These are phyloP conservation scores for Xanthoconium stramineum DNA, from an alignment of 768 basidiomycete species.

Conservation along the genomic window DNA sequence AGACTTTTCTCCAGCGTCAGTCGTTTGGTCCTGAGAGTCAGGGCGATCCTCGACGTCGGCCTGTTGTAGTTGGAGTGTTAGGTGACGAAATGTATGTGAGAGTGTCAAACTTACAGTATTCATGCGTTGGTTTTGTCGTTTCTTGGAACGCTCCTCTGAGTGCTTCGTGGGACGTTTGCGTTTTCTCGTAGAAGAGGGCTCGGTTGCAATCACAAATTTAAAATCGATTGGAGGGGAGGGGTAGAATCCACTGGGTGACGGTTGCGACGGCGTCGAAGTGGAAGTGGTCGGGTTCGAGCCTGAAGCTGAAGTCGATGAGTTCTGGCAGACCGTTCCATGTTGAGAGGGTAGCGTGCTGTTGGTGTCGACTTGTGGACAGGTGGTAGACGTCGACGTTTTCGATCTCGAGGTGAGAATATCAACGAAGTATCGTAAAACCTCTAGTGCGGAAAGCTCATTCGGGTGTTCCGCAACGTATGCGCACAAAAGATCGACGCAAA, in stretches of 20 bases:
- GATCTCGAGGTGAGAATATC: no score
- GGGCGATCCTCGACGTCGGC: no score
- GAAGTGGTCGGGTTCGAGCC: not conserved
- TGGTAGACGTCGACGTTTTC: no score
- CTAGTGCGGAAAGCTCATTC: not conserved
- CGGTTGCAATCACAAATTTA: not conserved
- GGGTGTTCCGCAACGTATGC: accelerated
- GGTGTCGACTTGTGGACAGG: no score
- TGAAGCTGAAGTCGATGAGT: no score
- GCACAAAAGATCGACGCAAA: not conserved
- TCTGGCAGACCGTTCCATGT: not conserved
- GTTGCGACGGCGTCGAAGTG: not conserved
- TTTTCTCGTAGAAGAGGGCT: not conserved
- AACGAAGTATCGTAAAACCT: accelerated
- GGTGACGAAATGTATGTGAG: not conserved
- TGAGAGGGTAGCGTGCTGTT: not conserved
- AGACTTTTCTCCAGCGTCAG: no score
- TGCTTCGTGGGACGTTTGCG: no score
- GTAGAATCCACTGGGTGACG: not conserved
- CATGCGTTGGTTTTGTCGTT: no score
- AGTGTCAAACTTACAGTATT: not conserved
- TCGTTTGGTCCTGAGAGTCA: no score
- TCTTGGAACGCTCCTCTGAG: no score
- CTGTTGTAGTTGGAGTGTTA: not conserved
- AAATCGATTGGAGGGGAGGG: not conserved